Evolutionary conservation across 352 stramenopile species (phyloP).

Genomic region (Phytophthora lateralis): DNA sequence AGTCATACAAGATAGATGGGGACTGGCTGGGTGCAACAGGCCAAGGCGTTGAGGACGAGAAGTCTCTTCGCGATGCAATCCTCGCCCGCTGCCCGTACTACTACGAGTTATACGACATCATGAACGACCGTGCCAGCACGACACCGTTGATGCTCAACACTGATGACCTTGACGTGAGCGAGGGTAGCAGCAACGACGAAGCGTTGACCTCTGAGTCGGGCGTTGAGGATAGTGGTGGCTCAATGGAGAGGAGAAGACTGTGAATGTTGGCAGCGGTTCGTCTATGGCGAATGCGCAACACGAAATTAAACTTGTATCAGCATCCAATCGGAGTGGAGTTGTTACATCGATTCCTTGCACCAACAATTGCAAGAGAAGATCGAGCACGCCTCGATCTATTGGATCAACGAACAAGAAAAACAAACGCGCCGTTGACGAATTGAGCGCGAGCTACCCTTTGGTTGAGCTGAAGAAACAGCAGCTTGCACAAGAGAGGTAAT

Average conservation of each 20-base stretch:
- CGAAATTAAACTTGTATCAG: too few relatives aligned
- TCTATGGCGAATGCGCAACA: background rate
- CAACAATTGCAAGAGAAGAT: too few relatives aligned
- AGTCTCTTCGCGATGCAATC: slow-evolving; percentile 12
- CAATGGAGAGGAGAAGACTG: too few relatives aligned
- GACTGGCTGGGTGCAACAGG: slow-evolving; percentile 25
- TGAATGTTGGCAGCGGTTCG: background rate
- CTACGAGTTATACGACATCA: slow-evolving; percentile 23
- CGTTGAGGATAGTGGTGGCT: background rate
- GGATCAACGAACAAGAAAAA: slow-evolving; percentile 1
- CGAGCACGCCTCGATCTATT: slow-evolving; percentile 11
- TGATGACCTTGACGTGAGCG: background rate
- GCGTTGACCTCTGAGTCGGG: background rate
- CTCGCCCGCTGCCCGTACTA: slow-evolving; percentile 14
- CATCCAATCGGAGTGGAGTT: too few relatives aligned
- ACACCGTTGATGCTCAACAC: slow-evolving; percentile 5
- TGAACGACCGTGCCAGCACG: slow-evolving; percentile 13
- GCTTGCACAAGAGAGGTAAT: slow-evolving; percentile 8
- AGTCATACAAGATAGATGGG: slow-evolving; percentile 10
- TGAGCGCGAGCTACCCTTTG: background rate
- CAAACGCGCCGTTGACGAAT: background rate
- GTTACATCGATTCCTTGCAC: too few relatives aligned
- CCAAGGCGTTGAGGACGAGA: slow-evolving; percentile 19
- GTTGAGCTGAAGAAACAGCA: slow-evolving; percentile 5
- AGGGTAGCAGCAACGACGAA: slow-evolving; percentile 4